Base-by-base conservation (phyloP, 768 basidiomycete species). In the Multifurca ochricompacta region DNA sequence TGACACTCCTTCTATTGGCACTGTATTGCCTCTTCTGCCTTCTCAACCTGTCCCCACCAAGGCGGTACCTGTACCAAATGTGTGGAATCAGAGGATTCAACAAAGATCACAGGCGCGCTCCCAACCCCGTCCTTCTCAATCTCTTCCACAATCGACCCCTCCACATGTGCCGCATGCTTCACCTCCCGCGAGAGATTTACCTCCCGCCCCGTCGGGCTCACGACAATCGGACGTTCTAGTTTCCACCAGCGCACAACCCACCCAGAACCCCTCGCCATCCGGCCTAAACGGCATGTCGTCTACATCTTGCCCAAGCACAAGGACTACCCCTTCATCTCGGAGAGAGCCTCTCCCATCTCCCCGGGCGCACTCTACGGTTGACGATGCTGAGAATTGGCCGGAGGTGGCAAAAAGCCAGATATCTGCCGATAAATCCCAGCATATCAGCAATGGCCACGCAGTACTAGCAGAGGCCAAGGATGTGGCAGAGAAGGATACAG, bases 251-350 rank as follows among this genome's bases (percentile, higher is more conserved):
- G 51, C 13, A 36, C 34, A 23, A 40, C 43, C 23, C 51, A 53
- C 37, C 45, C 56, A 9, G 50, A 61, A 18, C 10, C 36, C 18
- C 37, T 47, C 50, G n/a, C 48, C 32, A 21, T 30, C 23, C 46
- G 59, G 18, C 28, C 30, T 47, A 27, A 58, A 56, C 6, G 46
- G 44, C 34, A 39, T 46, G 31, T 47, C 54, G 21, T 52, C 61
- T 10, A 21, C 36, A 36, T 45, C 49, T 19, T 44, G 19, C 13
- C 42, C 58, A 23, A 57, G 50, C 16, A 46, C 56, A 56, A 65
- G 19, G 68, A 72, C 36, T 75, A 81, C 65, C 70, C 77, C 3
- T 75, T 78, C 56, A 66, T 78, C 48, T 71, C 79, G 56, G 21
- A 71, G 71, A 18, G 67, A 70, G 16, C 68, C 67, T 40, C 68